Evolutionary conservation across 345 rosid genomes (phyloP).

Genomic region (Hevea brasiliensis): DNA sequence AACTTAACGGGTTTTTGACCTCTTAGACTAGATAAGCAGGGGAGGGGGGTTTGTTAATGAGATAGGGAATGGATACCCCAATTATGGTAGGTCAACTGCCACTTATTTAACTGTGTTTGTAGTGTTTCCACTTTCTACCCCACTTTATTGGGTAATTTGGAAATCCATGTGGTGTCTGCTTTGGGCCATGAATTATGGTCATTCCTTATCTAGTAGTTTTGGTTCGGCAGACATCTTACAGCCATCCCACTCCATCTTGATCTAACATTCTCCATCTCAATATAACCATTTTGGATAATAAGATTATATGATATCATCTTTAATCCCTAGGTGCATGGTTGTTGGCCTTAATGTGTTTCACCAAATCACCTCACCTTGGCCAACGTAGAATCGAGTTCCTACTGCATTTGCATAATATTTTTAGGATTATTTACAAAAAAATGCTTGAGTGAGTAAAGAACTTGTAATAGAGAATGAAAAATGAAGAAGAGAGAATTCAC

Average conservation of each 20-base stretch:
- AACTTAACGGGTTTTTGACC: neutral
- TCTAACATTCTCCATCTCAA: neutral
- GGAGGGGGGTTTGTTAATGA: neutral
- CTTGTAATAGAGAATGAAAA: no score
- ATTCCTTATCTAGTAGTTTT: slow-evolving; percentile 1
- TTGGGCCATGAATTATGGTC: neutral
- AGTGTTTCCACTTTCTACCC: neutral
- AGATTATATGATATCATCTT: neutral
- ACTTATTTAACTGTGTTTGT: neutral
- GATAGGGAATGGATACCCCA: neutral
- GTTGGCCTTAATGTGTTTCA: neutral
- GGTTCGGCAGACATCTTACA: neutral
- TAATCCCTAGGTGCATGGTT: neutral
- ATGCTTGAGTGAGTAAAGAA: no score
- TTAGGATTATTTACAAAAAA: no score
- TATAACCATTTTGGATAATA: neutral
- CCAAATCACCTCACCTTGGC: neutral
- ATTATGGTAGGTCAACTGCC: neutral
- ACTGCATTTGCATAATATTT: neutral
- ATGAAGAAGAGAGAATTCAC: no score
- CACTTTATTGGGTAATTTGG: no score
- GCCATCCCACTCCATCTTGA: neutral
- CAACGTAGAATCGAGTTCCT: neutral
- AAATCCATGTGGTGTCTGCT: neutral
- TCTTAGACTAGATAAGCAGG: neutral